Evolutionary conservation across 306 rosid species (phyloP), one percentile per base, ranked within the genome.

Genomic region (Dalbergia cochinchinensis): DNA sequence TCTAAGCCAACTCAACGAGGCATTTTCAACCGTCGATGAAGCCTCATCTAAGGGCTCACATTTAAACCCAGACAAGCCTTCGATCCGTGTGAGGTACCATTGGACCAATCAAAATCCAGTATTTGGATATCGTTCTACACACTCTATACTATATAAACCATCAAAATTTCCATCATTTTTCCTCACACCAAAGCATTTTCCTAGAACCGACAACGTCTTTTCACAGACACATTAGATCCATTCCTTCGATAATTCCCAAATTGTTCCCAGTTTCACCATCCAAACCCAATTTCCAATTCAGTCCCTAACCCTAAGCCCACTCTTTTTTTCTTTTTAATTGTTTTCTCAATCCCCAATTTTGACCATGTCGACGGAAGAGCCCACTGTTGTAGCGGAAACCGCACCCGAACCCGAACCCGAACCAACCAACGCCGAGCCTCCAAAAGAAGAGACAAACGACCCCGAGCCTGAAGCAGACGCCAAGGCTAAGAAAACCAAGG

Each of bases 331-430:
- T 26, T 26, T 0, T 26, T 26, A 0, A 0, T 26, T 20, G 7
- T 12, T 12, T 51, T 15, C 58, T 15, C 18, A 51, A 51, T 51
- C 15, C 58, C 58, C 5, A 51, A 51, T 13, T 51, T 51, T 7
- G 8, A 12, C 44, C 34, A 86, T 94, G 97, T 87, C 96, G 2
- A 20, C 96, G 5, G 97, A 92, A 75, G 94, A 88, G 61, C 86
- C 88, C 3, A 60, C 66, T 3, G 80, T 83, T 3, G 78, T 81
- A 6, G 71, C 71, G 31, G 10, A 10, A 7, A 10, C 50, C 9
- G 50, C 50, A 8, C 4, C 50, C 33, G 93, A 88, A 70, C 33
- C 87, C 0, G 68, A 42, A 2, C 76, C 81, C 0, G 96, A 87
- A 37, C 77, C 84, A 15, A 57, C 5, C 3, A 11, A 3, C 37